Conservation (phyloP, 2,329 filamentous ascomycete species). For the Moelleriella libera region DNA sequence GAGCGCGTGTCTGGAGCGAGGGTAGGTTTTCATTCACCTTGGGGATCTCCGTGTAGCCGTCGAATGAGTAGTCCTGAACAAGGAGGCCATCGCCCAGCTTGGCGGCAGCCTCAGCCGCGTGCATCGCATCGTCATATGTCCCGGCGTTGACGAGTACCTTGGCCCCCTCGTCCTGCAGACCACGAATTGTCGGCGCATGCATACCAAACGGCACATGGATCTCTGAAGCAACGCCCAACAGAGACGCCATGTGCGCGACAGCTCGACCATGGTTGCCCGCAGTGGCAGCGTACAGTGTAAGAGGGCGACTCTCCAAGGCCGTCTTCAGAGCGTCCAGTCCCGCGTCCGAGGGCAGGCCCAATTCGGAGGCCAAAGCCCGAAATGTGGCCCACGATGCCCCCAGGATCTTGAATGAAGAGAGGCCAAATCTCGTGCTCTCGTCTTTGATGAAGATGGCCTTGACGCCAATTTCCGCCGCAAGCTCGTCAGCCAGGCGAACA, state of each 20-base stretch:
- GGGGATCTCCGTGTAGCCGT: constrained; percentile 52
- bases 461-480: constrained; percentile 46
- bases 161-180: constrained; percentile 50
- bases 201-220: constrained; percentile 53
- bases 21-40: constrained; percentile 19
- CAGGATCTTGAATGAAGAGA: constrained; percentile 67
- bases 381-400: constrained; percentile 64
- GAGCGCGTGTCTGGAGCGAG: no score
- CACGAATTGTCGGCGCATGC: constrained; percentile 32
- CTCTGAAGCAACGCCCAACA: constrained; percentile 37
- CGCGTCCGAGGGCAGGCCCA: constrained; percentile 27
- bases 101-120: constrained; percentile 28
- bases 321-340: constrained; percentile 27
- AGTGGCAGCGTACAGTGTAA: constrained; percentile 48
- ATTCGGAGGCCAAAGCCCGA: constrained; percentile 33
- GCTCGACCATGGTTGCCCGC: constrained; percentile 70
- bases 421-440: constrained; percentile 51
- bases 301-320: constrained; percentile 11
- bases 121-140: constrained; percentile 51
- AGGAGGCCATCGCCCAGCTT: constrained; percentile 32
- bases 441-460: constrained; percentile 52
- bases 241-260: constrained; percentile 50
- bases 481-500: constrained; percentile 23
- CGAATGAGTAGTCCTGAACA: constrained; percentile 55
- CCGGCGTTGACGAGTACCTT: constrained; percentile 38